Conservation (phyloP, 2,329 filamentous ascomycete genomes). For the Helicocarpus griseus region DNA sequence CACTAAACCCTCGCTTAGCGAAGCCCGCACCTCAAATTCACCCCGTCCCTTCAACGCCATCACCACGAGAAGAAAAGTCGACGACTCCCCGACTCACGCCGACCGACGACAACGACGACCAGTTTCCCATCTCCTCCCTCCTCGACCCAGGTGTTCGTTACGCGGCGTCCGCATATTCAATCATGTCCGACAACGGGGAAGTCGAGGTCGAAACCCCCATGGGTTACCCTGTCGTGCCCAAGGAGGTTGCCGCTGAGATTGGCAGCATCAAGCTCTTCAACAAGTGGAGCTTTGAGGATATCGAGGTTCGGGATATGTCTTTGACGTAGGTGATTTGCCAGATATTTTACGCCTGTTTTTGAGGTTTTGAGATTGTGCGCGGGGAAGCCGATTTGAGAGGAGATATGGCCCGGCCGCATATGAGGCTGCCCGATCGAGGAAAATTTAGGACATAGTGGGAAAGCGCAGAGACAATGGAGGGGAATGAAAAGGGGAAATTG, state of each 20-base stretch:
- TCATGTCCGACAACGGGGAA: slow-evolving; percentile 90
- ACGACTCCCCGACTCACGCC: slow-evolving; percentile 14
- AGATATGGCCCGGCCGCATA: no score
- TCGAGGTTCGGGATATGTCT: slow-evolving; percentile 99
- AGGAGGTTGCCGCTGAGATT: slow-evolving; percentile 82
- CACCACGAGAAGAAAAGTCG: slow-evolving; percentile 14
- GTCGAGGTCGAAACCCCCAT: slow-evolving; percentile 77
- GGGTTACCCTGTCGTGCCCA: slow-evolving; percentile 74
- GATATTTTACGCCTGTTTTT: background rate
- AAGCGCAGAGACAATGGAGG: slow-evolving; percentile 9
- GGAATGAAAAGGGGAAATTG: background rate
- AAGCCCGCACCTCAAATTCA: slow-evolving; percentile 31
- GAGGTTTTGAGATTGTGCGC: background rate
- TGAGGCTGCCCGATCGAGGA: no score
- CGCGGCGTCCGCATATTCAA: slow-evolving; percentile 34
- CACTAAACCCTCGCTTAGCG: slow-evolving; percentile 27
- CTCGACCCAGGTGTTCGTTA: slow-evolving; percentile 28
- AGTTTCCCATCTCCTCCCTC: slow-evolving; percentile 15
- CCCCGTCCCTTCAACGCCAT: slow-evolving; percentile 16
- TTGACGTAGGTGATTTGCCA: slow-evolving; percentile 68
- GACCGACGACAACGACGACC: slow-evolving; percentile 15
- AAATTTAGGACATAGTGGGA: no score
- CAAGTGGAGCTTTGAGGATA: slow-evolving; percentile 98
- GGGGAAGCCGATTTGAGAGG: no score
- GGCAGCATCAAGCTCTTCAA: slow-evolving; percentile 95